Percentiles rank a stretch among this genome's conserved stretches.
Conservation (phyloP, 2,329 filamentous ascomycete species). For the Ophiosphaerella herpotricha region DNA sequence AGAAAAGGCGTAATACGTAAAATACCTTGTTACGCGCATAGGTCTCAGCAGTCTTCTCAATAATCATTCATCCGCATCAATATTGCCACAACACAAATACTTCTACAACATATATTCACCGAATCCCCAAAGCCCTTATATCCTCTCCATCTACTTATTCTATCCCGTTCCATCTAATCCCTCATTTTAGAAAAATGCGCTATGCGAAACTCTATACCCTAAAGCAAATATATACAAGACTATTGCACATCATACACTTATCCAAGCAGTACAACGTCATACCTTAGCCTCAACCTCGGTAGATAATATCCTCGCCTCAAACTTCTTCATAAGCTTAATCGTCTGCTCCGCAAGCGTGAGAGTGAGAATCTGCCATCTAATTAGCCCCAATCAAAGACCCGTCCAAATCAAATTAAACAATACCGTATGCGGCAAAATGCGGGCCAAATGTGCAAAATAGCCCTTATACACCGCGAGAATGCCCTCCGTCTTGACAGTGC, state of each 20-base stretch:
- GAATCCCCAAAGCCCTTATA: no score
- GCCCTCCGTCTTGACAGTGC: constrained; percentile 91
- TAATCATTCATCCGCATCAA: no score
- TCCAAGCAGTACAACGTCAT: constrained; percentile 29
- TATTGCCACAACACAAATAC: no score
- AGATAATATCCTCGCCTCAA: constrained; percentile 67
- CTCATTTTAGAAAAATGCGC: no score
- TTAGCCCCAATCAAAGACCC: not conserved
- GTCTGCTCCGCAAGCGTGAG: constrained; percentile 95
- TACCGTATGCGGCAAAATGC: constrained; percentile 90
- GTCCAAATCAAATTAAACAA: constrained; percentile 22
- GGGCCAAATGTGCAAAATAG: constrained; percentile 89
- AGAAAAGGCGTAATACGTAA: no score
- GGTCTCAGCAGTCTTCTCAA: no score
- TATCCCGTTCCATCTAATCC: no score
- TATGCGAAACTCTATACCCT: no score
- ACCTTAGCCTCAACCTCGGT: constrained; percentile 53
- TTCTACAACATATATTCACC: no score
- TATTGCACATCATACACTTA: no score
- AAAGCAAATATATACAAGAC: not conserved
- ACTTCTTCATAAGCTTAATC: constrained; percentile 82
- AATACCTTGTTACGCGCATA: no score
- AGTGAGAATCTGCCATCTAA: constrained; percentile 70
- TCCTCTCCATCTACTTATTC: no score
- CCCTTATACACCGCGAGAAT: constrained; percentile 96